Percentiles rank a stretch among this genome's conserved stretches.
Conservation (phyloP, 805 yeast genomes). For the Saturnispora quitensis region DNA sequence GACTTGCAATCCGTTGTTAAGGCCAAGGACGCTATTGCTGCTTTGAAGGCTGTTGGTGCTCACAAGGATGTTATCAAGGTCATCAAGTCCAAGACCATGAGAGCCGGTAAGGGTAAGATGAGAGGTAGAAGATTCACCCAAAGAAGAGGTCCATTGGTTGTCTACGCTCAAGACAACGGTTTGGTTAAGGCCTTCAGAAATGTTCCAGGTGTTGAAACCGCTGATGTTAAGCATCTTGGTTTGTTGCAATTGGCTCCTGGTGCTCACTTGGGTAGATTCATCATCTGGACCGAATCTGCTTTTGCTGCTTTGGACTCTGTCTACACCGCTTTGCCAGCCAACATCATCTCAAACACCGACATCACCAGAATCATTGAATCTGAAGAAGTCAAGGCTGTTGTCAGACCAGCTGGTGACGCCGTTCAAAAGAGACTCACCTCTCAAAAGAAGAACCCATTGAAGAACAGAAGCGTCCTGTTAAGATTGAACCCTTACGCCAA, state of each 20-base stretch:
- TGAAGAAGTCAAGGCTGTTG: slow-evolving; percentile 96
- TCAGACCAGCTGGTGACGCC: slow-evolving; percentile 93
- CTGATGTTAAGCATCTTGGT: slow-evolving; percentile 85
- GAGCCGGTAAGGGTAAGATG: slow-evolving; percentile 99
- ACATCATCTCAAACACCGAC: slow-evolving; percentile 93
- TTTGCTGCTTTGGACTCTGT: slow-evolving; percentile 92
- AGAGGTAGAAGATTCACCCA: slow-evolving; percentile 99
- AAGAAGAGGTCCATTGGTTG: slow-evolving; percentile 99
- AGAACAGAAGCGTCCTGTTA: slow-evolving; percentile 97
- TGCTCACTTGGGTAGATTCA: slow-evolving; percentile 99
- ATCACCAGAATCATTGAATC: slow-evolving; percentile 97
- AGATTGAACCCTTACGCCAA: slow-evolving; percentile 99
- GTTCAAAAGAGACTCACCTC: slow-evolving; percentile 90
- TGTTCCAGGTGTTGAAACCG: slow-evolving; percentile 99
- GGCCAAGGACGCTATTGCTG: slow-evolving; percentile 98
- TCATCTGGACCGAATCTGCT: slow-evolving; percentile 99
- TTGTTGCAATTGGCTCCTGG: slow-evolving; percentile 99
- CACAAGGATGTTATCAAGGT: slow-evolving; percentile 97
- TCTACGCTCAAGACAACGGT: slow-evolving; percentile 97
- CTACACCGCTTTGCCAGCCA: slow-evolving; percentile 94
- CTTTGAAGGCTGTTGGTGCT: slow-evolving; percentile 97
- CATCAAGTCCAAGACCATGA: slow-evolving; percentile 94
- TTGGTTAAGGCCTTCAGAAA: slow-evolving; percentile 97
- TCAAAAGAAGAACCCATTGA: slow-evolving; percentile 98
- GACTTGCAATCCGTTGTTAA: slow-evolving; percentile 87